Conservation (phyloP, 371 early-diverging fungal species). For the Mucor plumbeus region DNA sequence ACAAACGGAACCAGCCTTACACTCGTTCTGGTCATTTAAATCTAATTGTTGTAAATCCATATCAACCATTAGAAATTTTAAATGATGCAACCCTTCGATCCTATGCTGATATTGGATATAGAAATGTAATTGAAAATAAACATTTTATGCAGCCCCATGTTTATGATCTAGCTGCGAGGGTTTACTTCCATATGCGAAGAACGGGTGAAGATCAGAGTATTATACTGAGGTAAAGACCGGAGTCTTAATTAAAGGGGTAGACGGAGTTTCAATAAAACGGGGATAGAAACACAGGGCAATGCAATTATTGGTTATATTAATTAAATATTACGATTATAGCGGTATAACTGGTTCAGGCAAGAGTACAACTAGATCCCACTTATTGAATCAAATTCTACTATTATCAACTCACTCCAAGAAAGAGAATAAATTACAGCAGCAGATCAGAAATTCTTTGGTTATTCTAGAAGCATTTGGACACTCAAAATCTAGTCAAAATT, state of each 20-base stretch:
- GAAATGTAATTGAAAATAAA: slow-evolving; percentile 49
- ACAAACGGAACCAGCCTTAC: slow-evolving; percentile 61
- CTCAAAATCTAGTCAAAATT: slow-evolving; percentile 62
- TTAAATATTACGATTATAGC: slow-evolving; percentile 34
- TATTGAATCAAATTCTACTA: slow-evolving; percentile 65
- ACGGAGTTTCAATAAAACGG: neutral
- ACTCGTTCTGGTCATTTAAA: slow-evolving; percentile 64
- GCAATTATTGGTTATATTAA: slow-evolving; percentile 25
- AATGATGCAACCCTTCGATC: slow-evolving; percentile 60
- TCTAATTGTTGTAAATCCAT: slow-evolving; percentile 67
- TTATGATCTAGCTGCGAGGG: slow-evolving; percentile 66
- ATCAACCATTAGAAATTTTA: slow-evolving; percentile 52
- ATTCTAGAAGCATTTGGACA: slow-evolving; percentile 75
- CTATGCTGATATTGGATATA: slow-evolving; percentile 63
- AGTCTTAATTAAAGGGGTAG: neutral
- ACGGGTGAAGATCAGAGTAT: slow-evolving; percentile 84
- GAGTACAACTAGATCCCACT: slow-evolving; percentile 64
- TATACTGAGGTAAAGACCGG: slow-evolving; percentile 67
- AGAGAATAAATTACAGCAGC: slow-evolving; percentile 64
- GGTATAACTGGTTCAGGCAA: slow-evolving; percentile 83
- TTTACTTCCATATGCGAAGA: slow-evolving; percentile 81
- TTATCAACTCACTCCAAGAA: slow-evolving; percentile 62
- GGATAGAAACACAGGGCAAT: slow-evolving; percentile 23
- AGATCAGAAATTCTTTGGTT: slow-evolving; percentile 56
- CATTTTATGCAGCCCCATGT: slow-evolving; percentile 60